Base-by-base conservation (phyloP, 371 early-diverging fungal species). In the Actinomortierella ambigua region DNA sequence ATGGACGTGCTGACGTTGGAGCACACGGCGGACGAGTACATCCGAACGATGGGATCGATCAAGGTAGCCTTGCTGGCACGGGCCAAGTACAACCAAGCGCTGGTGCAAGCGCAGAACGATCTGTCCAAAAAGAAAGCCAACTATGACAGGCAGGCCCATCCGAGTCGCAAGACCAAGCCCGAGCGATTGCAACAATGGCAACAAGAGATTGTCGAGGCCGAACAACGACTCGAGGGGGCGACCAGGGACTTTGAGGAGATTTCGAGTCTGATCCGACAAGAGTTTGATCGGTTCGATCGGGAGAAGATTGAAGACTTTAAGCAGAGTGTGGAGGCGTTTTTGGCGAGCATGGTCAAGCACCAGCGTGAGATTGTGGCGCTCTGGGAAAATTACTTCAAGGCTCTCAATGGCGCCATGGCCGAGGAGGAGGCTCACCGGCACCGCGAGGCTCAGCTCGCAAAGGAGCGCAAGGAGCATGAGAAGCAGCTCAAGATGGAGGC, bases 231-330 rank as follows among this genome's bases (percentile, higher is more conserved):
- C 17, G 66, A 80, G 27, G 34, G 52, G 5, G 47, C 57, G 14
- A 56, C 62, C 53, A 56, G 40, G 28, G 91, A 88, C 17, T 94
- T 91, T 76, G 85, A 90, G 17, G 88, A 89, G 52, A 87, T 93
- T 13, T 85, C 93, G 5, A 81, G 80, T 50, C 57, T 88, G 40
- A 82, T 96, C 51, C 84, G 85, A 52, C 79, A 75, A 27, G 97
- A 96, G 73, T 69, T 96, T 41, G 92, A 89, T 59, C 84, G 93
- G 22, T 93, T 94, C 68, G 95, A 96, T 69, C 81, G 81, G n/a
- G 89, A 91, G 39, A 92, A 92, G 58, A 90, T 95, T 17, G 87
- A 87, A 29, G 95, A 95, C 62, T 90, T 95, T 65, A 84, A 91
- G 57, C 82, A 82, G 44, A 81, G 90, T 29, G 83, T 94, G 18